A percentile compares a stretch with the other conserved stretches of the same genome.
phyloP scores from a whole-genome alignment of 169 alveolate species.

The Eimeria maxima region DNA sequence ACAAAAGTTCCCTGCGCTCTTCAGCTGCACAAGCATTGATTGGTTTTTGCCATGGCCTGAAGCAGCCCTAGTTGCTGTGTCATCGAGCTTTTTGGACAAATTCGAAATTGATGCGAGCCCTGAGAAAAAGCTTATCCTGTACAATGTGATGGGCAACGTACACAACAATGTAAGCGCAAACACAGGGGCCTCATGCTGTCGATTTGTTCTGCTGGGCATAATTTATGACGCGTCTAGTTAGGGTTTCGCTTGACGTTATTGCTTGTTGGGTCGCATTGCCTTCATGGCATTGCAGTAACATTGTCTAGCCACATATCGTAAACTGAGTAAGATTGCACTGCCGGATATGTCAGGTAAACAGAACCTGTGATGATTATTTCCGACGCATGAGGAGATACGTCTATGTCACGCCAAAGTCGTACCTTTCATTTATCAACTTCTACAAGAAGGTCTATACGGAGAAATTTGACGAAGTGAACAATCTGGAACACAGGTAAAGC shows the following conservation, averaged over 20 bases:
- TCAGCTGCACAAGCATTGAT: constrained; percentile 95
- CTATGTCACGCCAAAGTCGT: constrained; percentile 98
- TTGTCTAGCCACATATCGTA: too few species aligned
- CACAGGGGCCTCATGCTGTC: not conserved
- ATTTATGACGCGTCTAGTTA: too few species aligned
- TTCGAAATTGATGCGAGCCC: constrained; percentile 92
- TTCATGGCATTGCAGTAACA: too few species aligned
- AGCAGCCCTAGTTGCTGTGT: constrained; percentile 97
- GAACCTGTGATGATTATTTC: constrained; percentile 93
- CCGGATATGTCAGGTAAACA: constrained; percentile 92
- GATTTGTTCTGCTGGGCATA: not conserved
- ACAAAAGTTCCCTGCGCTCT: constrained; percentile 98
- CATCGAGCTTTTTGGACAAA: constrained; percentile 93
- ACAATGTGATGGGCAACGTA: constrained; percentile 93
- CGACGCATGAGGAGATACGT: constrained; percentile 97
- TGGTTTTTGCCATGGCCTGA: constrained; percentile 99
- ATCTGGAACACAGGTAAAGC: constrained; percentile 90
- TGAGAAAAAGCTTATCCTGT: constrained; percentile 90
- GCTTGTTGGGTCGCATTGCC: not conserved
- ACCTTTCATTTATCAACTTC: constrained; percentile 96
- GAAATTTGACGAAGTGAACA: constrained; percentile 95
- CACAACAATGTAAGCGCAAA: constrained; percentile 71
- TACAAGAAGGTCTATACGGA: constrained; percentile 95
- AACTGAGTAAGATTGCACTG: constrained; percentile 82
- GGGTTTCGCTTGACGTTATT: not conserved